Percentiles rank a stretch among this genome's conserved stretches.
These are phyloP conservation scores for Vigna unguiculata DNA, from an alignment of 306 rosid genomes.

Conservation along the genomic window DNA sequence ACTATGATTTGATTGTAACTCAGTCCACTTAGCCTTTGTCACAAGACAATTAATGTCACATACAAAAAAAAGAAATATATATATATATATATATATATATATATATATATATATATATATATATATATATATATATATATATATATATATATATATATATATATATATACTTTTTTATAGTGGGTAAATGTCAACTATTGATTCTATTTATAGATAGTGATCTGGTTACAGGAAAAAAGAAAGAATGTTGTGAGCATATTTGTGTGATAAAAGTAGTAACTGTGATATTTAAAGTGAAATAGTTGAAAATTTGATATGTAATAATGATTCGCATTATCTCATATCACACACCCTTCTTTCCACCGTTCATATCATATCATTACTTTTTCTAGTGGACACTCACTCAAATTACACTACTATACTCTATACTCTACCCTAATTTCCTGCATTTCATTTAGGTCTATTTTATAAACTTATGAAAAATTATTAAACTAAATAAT, in stretches of 20 bases:
- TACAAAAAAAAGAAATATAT: no score
- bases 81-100: no score
- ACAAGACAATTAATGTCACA: no score
- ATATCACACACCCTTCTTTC: not conserved
- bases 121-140: no score
- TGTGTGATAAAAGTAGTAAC: conserved; percentile 32
- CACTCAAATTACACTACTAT: not conserved
- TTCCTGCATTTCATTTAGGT: not conserved
- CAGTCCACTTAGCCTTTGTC: no score
- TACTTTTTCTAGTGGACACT: conserved; percentile 21
- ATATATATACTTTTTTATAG: no score
- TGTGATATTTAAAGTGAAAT: not conserved
- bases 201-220: conserved; percentile 11
- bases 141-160: no score
- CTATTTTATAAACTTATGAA: not conserved
- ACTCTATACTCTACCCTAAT: not conserved
- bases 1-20: no score
- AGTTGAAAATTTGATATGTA: not conserved
- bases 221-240: not conserved
- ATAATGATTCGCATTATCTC: conserved; percentile 29
- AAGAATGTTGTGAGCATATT: not conserved
- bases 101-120: no score
- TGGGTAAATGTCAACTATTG: conserved; percentile 5
- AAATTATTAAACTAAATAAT: not conserved
- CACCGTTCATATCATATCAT: conserved; percentile 13